Base-by-base conservation (phyloP, 768 basidiomycete species). In the Chalciporus chontae region DNA sequence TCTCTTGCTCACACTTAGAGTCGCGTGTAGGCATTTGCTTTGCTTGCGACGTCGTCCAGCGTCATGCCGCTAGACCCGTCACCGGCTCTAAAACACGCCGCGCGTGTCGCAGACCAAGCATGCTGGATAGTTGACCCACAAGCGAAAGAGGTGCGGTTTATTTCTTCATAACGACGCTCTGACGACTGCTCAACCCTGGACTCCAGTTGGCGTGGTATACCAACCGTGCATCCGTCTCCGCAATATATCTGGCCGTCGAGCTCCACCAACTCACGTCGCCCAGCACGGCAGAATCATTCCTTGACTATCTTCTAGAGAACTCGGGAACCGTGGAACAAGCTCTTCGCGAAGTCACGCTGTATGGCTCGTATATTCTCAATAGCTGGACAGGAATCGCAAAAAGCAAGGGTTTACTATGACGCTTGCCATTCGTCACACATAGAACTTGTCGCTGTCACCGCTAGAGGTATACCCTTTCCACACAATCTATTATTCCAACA, bases 261-360 rank as follows among this genome's bases (percentile, higher is more conserved):
- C 71, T 93, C 14, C 90, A 91, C 59, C 90, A 93, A 61, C 62
- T 93, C n/a, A 77, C 80, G 0, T 92, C 90, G 2, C 87, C 90
- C 4, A 60, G 70, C 11, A 88, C 88, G 3, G 81, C 86, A 0
- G 68, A 72, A 24, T 67, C 71, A 3, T 90, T 93, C 71, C 73
- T 93, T 13, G 81, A 85, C 40, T 68, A 75, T 8, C 77, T 90
- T 6, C 73, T 92, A 13, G 71, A 75, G 9, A 67, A 74, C 3
- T 77, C 80, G 3, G 66, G 72, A 3, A 54, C 66, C 2, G 56
- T 82, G 0, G 75, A 79, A 40, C 65, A 66, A 1, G 72, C 77
- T 0, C 49, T 86, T 8, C 71, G 70, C 37, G 85, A 90, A 51
- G 71, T 76, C 0, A 69, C 68, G 17, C 50, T 78, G 32, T 91